Conservation (phyloP, 2,329 filamentous ascomycete species). For the Alternaria sp. region DNA sequence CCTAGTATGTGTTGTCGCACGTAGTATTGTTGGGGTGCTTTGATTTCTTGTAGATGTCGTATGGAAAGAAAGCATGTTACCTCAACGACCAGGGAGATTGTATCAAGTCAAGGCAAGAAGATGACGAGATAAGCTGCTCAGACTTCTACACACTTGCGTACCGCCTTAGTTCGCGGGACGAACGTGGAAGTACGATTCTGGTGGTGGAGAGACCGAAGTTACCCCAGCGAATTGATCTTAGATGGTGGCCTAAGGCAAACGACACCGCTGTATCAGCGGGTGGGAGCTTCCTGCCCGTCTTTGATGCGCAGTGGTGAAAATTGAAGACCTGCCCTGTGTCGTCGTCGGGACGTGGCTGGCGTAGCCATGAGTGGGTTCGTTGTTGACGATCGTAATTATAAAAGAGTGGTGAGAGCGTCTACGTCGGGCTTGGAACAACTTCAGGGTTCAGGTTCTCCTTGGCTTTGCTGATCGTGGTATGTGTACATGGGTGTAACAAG, state of each 20-base stretch:
- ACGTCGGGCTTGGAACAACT: not conserved
- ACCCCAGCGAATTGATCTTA: not conserved
- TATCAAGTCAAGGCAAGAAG: not conserved
- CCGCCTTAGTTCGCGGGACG: not conserved
- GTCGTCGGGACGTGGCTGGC: not conserved
- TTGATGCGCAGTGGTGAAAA: not conserved
- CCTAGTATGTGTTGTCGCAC: not conserved
- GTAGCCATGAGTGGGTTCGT: not conserved
- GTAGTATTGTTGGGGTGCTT: not conserved
- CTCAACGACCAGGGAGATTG: not conserved
- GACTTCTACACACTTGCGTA: not conserved
- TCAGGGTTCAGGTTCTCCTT: not conserved
- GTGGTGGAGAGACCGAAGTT: not conserved
- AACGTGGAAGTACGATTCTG: not conserved
- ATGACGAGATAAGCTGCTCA: not conserved
- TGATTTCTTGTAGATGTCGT: not conserved
- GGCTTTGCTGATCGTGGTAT: not conserved
- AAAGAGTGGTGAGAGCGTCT: not conserved
- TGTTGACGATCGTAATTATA: not conserved
- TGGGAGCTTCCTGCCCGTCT: not conserved
- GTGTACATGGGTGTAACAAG: not conserved
- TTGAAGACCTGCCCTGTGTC: not conserved
- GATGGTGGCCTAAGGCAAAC: not conserved
- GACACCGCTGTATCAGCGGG: not conserved
- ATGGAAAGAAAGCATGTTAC: not conserved